A percentile compares a stretch with the other conserved stretches of the same genome.
Evolutionary conservation across 2,329 filamentous ascomycete genomes (phyloP).

Genomic region (Fonsecaea pedrosoi): DNA sequence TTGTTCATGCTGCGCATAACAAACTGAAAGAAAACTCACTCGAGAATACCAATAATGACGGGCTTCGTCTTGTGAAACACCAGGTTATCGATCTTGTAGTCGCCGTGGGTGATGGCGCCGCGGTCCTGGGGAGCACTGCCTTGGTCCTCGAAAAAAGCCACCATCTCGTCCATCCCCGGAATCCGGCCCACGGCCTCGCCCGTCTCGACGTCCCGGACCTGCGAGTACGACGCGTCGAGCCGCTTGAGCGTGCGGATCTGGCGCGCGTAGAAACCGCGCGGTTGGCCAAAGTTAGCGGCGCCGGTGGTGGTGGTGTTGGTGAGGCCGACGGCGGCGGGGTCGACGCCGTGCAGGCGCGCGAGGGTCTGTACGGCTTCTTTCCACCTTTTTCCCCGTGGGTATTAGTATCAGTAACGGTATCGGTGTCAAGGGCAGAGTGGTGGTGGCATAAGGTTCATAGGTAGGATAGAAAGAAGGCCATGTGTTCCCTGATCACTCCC

Average conservation of each 20-base stretch:
- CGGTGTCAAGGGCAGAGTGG: no score
- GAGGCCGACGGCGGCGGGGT: conserved; percentile 70
- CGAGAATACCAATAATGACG: conserved; percentile 87
- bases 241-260: conserved; percentile 83
- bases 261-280: conserved; percentile 80
- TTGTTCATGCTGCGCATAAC: no score
- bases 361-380: conserved; percentile 81
- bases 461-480: no score
- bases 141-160: conserved; percentile 76
- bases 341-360: conserved; percentile 81
- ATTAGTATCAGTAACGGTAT: no score
- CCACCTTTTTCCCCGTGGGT: conserved; percentile 64
- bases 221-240: conserved; percentile 79
- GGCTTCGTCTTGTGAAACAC: conserved; percentile 90
- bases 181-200: conserved; percentile 77
- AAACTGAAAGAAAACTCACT: conserved; percentile 48
- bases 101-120: conserved; percentile 83
- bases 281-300: conserved; percentile 68
- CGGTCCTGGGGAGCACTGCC: conserved; percentile 76
- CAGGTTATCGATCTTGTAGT: conserved; percentile 94
- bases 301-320: conserved; percentile 42
- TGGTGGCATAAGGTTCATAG: no score
- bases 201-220: conserved; percentile 77
- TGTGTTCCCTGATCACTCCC: no score
- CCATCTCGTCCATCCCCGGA: conserved; percentile 80